Evolutionary conservation across 108 stramenopile species (phyloP).

Genomic region (Cylindrotheca fusiformis): DNA sequence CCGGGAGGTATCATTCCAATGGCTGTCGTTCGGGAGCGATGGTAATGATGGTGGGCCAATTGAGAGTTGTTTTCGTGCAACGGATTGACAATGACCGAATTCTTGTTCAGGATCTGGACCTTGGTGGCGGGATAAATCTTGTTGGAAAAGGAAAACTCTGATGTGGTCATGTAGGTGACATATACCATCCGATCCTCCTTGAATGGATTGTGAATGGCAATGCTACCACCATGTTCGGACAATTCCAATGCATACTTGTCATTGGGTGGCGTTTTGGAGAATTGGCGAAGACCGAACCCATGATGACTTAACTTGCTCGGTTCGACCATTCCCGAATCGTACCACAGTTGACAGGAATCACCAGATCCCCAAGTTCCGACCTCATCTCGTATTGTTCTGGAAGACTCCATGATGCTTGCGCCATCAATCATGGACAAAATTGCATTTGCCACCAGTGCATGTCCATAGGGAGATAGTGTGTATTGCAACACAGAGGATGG

Average conservation of each 20-base stretch:
- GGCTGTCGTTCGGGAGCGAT: not conserved
- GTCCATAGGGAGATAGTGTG: slow-evolving; percentile 22
- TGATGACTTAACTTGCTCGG: not conserved
- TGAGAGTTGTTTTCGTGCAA: not conserved
- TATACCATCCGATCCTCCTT: slow-evolving; percentile 35
- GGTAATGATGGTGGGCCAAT: no score
- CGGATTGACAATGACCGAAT: not conserved
- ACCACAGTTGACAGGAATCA: slow-evolving; percentile 39
- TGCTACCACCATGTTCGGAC: slow-evolving; percentile 7
- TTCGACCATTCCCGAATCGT: slow-evolving; percentile 9
- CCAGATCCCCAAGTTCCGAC: slow-evolving; percentile 45
- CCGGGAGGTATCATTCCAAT: not conserved
- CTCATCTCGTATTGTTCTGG: not conserved
- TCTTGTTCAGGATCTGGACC: slow-evolving; percentile 13
- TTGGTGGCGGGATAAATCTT: slow-evolving; percentile 21
- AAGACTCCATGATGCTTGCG: not conserved
- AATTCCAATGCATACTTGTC: slow-evolving; percentile 40
- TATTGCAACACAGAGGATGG: slow-evolving; percentile 6
- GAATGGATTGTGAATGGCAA: slow-evolving; percentile 40
- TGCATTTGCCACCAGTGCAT: slow-evolving; percentile 13
- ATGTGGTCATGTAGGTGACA: slow-evolving; percentile 40
- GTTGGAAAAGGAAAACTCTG: not conserved
- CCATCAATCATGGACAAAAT: slow-evolving; percentile 11
- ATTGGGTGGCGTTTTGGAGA: not conserved
- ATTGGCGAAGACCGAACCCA: not conserved